A percentile compares a stretch with the other conserved stretches of the same genome.
Conservation (phyloP, 192 early-diverging fungal genomes). For the Coemansia sp. region DNA sequence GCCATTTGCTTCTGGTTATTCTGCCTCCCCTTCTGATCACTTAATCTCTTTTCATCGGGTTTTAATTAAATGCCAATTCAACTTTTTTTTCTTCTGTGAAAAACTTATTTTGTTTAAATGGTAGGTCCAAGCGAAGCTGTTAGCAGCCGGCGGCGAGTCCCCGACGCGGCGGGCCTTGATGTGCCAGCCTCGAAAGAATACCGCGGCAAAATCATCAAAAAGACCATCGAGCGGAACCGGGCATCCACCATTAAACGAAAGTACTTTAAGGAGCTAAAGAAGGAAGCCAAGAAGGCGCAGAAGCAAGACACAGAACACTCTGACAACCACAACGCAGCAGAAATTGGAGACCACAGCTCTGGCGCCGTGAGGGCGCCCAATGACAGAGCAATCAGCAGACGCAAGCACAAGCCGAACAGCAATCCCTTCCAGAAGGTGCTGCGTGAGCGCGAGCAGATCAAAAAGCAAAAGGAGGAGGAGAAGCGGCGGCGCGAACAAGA, state of each 20-base stretch:
- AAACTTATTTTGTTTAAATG: conserved; percentile 2
- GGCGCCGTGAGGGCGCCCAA: background rate
- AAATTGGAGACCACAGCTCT: too few relatives aligned
- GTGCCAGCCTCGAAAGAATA: conserved; percentile 27
- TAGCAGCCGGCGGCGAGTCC: conserved; percentile 23
- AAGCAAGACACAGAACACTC: too few relatives aligned
- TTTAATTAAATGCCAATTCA: background rate
- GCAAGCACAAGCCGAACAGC: conserved; percentile 21
- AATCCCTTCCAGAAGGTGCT: conserved; percentile 40
- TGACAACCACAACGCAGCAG: too few relatives aligned
- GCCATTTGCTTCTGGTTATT: too few relatives aligned
- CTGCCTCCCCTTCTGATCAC: too few relatives aligned
- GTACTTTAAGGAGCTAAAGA: conserved; percentile 40
- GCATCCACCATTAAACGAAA: conserved; percentile 39
- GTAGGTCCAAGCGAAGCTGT: background rate
- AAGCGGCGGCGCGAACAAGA: conserved; percentile 16
- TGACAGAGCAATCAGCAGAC: background rate
- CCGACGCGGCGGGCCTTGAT: conserved; percentile 27
- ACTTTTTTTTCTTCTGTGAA: background rate
- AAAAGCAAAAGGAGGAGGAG: conserved; percentile 18
- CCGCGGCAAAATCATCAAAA: conserved; percentile 39
- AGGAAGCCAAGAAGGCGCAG: background rate
- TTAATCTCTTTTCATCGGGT: too few relatives aligned
- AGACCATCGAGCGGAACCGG: conserved; percentile 50
- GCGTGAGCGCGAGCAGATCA: conserved; percentile 23